Percentiles rank a stretch among this genome's conserved stretches.
Conservation (phyloP, 2,329 filamentous ascomycete species). For the Diaporthe aspalathi region DNA sequence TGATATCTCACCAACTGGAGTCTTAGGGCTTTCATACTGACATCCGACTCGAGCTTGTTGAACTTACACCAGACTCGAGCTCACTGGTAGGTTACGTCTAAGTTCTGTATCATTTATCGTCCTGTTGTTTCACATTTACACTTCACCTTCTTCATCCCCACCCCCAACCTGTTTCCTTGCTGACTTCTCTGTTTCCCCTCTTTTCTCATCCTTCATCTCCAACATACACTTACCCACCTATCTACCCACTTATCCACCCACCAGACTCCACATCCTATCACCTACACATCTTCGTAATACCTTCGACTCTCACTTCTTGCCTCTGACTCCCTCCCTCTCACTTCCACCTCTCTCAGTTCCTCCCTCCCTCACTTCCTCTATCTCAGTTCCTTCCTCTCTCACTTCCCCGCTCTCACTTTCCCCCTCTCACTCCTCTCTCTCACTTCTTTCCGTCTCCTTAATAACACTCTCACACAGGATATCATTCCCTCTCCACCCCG, state of each 20-base stretch:
- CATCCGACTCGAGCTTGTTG: background rate
- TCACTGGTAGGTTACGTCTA: background rate
- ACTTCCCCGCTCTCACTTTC: no score
- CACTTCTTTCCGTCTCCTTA: no score
- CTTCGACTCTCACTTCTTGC: background rate
- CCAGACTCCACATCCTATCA: no score
- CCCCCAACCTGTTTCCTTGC: background rate
- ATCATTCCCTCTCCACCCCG: no score
- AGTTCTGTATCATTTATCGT: background rate
- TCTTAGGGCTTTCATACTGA: background rate
- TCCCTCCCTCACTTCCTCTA: no score
- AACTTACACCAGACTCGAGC: background rate
- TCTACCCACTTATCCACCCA: no score
- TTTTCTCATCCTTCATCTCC: no score
- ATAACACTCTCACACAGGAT: no score
- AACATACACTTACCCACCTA: no score
- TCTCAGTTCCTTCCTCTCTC: no score
- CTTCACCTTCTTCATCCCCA: background rate
- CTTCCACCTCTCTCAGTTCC: no score
- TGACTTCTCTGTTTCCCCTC: background rate
- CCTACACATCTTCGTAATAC: background rate
- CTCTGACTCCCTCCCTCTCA: background rate
- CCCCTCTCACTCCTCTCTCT: background rate
- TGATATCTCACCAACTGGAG: background rate
- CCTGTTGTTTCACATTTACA: no score